phyloP scores from a whole-genome alignment of 257 asterid genomes.

The Ajuga chamaepitys region DNA sequence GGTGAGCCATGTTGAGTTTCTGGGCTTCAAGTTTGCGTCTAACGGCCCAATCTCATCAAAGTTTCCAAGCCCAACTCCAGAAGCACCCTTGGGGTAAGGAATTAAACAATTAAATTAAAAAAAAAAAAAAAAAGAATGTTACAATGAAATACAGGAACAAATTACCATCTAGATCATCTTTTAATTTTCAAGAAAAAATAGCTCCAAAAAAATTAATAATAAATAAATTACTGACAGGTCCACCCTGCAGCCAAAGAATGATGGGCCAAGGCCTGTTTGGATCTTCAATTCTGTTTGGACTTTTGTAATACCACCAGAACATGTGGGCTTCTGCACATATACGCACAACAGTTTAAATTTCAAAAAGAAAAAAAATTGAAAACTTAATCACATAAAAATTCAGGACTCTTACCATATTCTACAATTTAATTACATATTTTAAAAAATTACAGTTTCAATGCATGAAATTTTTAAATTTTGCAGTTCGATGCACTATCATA shows the following conservation, averaged over 20 bases:
- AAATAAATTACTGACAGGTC: conserved; percentile 57
- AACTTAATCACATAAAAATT: neutral
- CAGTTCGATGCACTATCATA: too few relatives aligned
- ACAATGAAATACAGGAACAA: too few relatives aligned
- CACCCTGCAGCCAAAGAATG: conserved; percentile 98
- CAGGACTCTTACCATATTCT: too few relatives aligned
- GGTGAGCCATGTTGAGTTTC: conserved; percentile 83
- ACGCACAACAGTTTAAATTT: too few relatives aligned
- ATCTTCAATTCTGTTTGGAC: conserved; percentile 69
- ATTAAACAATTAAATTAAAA: too few relatives aligned
- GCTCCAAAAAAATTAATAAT: neutral
- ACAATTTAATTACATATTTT: too few relatives aligned
- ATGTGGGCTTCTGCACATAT: conserved; percentile 74
- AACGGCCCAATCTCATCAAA: conserved; percentile 90
- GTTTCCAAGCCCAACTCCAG: conserved; percentile 92
- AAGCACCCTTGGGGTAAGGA: too few relatives aligned
- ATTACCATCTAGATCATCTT: neutral
- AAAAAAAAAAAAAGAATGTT: too few relatives aligned
- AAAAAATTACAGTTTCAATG: too few relatives aligned
- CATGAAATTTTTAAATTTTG: too few relatives aligned
- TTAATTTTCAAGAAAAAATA: too few relatives aligned
- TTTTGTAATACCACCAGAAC: conserved; percentile 95
- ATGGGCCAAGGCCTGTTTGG: conserved; percentile 90
- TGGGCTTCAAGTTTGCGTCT: conserved; percentile 61
- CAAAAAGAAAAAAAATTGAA: neutral